Conservation (phyloP, 108 stramenopile species). For the Nannochloropsis oceanica region DNA sequence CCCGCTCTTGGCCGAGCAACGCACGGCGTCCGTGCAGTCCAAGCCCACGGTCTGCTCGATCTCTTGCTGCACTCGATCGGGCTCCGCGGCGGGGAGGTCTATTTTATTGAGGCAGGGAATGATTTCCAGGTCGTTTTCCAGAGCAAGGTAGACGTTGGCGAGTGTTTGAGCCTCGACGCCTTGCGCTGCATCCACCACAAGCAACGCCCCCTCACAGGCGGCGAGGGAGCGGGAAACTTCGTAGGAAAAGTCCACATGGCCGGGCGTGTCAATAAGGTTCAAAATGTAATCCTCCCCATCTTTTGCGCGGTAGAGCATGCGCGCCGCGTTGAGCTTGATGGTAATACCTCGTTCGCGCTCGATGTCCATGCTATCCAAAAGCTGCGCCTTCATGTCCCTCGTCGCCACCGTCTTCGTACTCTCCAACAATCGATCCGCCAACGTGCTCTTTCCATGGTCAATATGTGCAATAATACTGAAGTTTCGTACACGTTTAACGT, state of each 20-base stretch:
- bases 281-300: slow-evolving; percentile 74
- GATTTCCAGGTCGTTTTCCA: slow-evolving; percentile 90
- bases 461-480: slow-evolving; percentile 91
- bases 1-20: slow-evolving; percentile 62
- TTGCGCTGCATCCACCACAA: slow-evolving; percentile 67
- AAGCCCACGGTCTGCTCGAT: slow-evolving; percentile 87
- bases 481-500: slow-evolving; percentile 60
- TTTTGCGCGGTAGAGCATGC: slow-evolving; percentile 66
- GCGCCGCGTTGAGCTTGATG: slow-evolving; percentile 92
- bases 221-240: slow-evolving; percentile 86
- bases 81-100: slow-evolving; percentile 93
- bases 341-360: slow-evolving; percentile 97
- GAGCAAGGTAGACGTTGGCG: slow-evolving; percentile 89
- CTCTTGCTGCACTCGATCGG: slow-evolving; percentile 68
- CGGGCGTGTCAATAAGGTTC: slow-evolving; percentile 65
- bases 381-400: slow-evolving; percentile 77
- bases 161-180: slow-evolving; percentile 99
- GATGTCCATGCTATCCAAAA: slow-evolving; percentile 91
- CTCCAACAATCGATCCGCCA: slow-evolving; percentile 66
- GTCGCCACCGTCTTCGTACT: slow-evolving; percentile 50
- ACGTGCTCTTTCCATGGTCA: slow-evolving; percentile 92
- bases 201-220: slow-evolving; percentile 94
- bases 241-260: slow-evolving; percentile 91
- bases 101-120: slow-evolving; percentile 97
- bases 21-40: slow-evolving; percentile 69